Evolutionary conservation across 2,329 filamentous ascomycete species (phyloP), one percentile per base, ranked within the genome.

Genomic region (Mycocentrospora acerina): DNA sequence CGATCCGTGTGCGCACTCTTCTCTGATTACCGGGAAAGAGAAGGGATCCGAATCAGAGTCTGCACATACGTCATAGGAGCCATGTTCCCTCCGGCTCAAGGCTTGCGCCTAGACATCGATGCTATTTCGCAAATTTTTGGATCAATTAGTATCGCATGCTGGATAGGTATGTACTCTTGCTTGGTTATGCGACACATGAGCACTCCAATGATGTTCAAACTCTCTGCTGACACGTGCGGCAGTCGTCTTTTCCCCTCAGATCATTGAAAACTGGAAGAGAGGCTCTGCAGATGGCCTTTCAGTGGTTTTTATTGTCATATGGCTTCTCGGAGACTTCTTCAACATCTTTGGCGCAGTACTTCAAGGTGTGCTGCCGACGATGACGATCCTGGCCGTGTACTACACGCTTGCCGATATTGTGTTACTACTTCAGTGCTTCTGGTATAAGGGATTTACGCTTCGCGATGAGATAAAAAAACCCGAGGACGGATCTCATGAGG

Each of bases 141-240:
- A 24, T 95, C 90, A 7, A 90, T 98, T 54, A 95, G 89, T 30
- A 96, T 98, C 63, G 90, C 90, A 34, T 96, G 90, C 66, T 96
- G 93, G 93, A 87, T 97, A 40, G 64, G 62, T 64, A 53, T 28
- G 49, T 38, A 28, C 10, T 8, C 13, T 30, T 19, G 19, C 22
- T 31, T 24, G 15, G 9, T 15, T n/a, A 11, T 32, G 22, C 11
- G 14, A 26, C 24, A 24, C 22, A 17, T 30, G 18, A 18, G 15
- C 17, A 12, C 18, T 17, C 16, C 28, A 22, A 22, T 22, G 19
- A 22, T 22, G 19, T 22, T 22, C 19, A 9, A 22, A 5, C 19
- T 22, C 9, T 24, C 39, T 12, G 29, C 51, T 59, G 29, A 61
- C 32, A 9, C 24, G 29, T n/a, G 10, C 22, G 7, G 12, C 31